Evolutionary conservation across 805 yeast genomes (phyloP).

Genomic region (Metschnikowia baotianmanensis): DNA sequence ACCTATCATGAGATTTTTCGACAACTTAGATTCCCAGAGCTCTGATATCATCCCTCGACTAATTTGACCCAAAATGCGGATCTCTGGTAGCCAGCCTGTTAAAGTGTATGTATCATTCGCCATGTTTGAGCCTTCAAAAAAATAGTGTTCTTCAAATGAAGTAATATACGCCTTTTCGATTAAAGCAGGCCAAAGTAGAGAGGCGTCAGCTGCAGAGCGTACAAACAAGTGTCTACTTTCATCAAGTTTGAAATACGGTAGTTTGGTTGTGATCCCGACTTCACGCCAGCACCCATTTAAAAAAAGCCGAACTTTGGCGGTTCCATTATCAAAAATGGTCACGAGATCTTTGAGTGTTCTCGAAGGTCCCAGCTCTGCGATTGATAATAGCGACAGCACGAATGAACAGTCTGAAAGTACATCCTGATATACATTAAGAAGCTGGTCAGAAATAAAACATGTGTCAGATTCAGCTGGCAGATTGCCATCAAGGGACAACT

Average conservation of each 20-base stretch:
- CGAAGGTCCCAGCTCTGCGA: constrained; percentile 26
- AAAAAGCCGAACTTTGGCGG: constrained; percentile 36
- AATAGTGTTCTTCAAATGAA: constrained; percentile 55
- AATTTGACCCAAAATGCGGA: constrained; percentile 36
- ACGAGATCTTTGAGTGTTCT: constrained; percentile 17
- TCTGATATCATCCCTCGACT: constrained; percentile 18
- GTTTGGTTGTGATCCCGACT: constrained; percentile 45
- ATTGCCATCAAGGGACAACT: not conserved
- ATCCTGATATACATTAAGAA: constrained; percentile 43
- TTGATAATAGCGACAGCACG: constrained; percentile 62
- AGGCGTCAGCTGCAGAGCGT: constrained; percentile 31
- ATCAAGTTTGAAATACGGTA: constrained; percentile 35
- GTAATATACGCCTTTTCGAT: constrained; percentile 74
- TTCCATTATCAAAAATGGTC: constrained; percentile 21
- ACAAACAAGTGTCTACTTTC: constrained; percentile 30
- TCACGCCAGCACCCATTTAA: constrained; percentile 54
- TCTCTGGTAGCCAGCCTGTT: constrained; percentile 74
- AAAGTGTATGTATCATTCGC: constrained; percentile 64
- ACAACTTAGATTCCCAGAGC: constrained; percentile 26
- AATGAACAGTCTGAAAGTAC: constrained; percentile 69
- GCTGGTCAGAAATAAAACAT: not conserved
- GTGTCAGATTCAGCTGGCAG: not conserved
- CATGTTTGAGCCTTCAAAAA: constrained; percentile 72
- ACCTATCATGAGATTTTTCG: constrained; percentile 49
- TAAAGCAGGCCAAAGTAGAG: constrained; percentile 63